Conservation (phyloP, 176 grass and related monocot species). For the Zea luxurians region DNA sequence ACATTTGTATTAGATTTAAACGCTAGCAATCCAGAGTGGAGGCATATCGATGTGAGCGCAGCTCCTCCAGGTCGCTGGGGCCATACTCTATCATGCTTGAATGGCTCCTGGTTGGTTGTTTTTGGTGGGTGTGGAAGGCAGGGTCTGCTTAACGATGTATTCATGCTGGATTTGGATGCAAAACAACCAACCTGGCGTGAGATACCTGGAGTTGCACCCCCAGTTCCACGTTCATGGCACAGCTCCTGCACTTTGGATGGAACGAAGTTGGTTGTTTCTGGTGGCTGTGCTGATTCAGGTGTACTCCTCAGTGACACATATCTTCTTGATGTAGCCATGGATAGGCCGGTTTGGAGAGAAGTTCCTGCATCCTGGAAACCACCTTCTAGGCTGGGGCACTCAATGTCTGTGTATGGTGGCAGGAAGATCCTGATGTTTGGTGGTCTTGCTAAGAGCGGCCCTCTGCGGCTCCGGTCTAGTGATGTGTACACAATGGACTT, state of each 20-base stretch:
- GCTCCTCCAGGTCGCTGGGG: constrained; percentile 90
- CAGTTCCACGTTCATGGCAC: constrained; percentile 86
- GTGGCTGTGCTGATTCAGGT: constrained; percentile 90
- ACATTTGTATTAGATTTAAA: constrained; percentile 95
- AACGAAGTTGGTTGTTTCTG: constrained; percentile 88
- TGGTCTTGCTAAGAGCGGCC: constrained; percentile 86
- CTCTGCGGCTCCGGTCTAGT: constrained; percentile 68
- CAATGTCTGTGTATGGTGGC: constrained; percentile 62
- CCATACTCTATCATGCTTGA: constrained; percentile 82
- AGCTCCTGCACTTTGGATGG: constrained; percentile 86
- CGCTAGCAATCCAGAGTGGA: constrained; percentile 88
- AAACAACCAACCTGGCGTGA: constrained; percentile 84
- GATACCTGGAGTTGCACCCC: constrained; percentile 83
- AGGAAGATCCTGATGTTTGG: constrained; percentile 92
- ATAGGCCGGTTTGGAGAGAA: constrained; percentile 86
- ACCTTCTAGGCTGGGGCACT: constrained; percentile 84
- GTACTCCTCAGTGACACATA: constrained; percentile 88
- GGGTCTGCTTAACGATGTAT: constrained; percentile 86
- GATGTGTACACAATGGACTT: constrained; percentile 95
- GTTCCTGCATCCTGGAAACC: constrained; percentile 85
- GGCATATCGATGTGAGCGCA: constrained; percentile 72
- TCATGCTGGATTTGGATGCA: constrained; percentile 92
- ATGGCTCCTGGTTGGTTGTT: constrained; percentile 87
- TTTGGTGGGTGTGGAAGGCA: constrained; percentile 88
- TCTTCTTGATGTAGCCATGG: constrained; percentile 86